phyloP scores from a whole-genome alignment of 306 rosid genomes.

The Mimosa pudica region DNA sequence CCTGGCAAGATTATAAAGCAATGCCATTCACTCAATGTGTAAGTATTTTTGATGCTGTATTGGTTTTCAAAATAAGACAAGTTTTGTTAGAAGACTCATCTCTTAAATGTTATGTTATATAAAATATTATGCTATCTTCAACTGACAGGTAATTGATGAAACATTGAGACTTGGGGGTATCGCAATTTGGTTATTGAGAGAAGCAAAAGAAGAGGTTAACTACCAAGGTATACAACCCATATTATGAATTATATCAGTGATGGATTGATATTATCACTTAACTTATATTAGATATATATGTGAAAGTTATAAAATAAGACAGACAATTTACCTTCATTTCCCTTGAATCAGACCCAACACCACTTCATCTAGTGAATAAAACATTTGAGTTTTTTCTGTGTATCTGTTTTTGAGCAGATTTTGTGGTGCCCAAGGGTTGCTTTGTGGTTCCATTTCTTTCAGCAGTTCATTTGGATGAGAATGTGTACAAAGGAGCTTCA shows the following conservation, averaged over 20 bases:
- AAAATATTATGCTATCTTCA: constrained; percentile 19
- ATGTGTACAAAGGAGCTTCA: constrained; percentile 63
- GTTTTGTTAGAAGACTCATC: constrained; percentile 29
- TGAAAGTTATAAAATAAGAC: background rate
- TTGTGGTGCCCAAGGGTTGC: constrained; percentile 81
- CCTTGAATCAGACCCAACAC: background rate
- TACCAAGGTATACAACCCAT: constrained; percentile 63
- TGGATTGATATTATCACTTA: background rate
- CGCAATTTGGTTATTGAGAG: constrained; percentile 94
- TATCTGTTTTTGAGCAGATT: constrained; percentile 53
- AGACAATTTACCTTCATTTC: background rate
- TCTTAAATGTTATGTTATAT: background rate
- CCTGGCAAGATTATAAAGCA: constrained; percentile 86
- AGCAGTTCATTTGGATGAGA: constrained; percentile 91
- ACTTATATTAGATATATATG: background rate
- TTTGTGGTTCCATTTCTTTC: constrained; percentile 96
- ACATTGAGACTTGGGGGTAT: constrained; percentile 92
- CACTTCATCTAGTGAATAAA: background rate
- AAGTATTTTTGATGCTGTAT: constrained; percentile 38
- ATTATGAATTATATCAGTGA: background rate
- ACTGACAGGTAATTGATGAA: constrained; percentile 81
- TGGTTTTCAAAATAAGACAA: constrained; percentile 4
- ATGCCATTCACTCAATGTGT: constrained; percentile 96
- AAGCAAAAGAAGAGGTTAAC: constrained; percentile 78
- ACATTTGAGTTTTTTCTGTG: background rate